A percentile compares a stretch with the other conserved stretches of the same genome.
phyloP scores from a whole-genome alignment of 176 grass and related monocot species.

The Zea luxurians region DNA sequence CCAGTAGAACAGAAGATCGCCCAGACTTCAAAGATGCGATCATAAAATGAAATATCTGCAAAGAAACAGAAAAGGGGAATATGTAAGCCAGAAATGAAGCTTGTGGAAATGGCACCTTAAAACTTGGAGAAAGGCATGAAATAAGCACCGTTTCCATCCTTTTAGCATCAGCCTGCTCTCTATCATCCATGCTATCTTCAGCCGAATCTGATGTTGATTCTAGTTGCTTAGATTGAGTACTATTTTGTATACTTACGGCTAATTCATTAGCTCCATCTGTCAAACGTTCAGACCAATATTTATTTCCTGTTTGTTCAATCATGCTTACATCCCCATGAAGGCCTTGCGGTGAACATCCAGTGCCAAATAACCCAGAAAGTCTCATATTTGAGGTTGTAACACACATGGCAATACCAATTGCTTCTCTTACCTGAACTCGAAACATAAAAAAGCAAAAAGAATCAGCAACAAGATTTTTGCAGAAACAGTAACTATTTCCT shows the following conservation, averaged over 20 bases:
- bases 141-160: constrained; percentile 87
- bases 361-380: constrained; percentile 44
- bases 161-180: constrained; percentile 53
- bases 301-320: constrained; percentile 49
- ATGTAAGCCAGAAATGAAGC: constrained; percentile 31
- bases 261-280: constrained; percentile 71
- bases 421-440: constrained; percentile 82
- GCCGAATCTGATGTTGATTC: constrained; percentile 42
- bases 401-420: constrained; percentile 82
- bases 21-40: constrained; percentile 86
- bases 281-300: constrained; percentile 70
- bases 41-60: constrained; percentile 94
- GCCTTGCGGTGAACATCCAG: constrained; percentile 29
- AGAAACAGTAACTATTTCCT: constrained; percentile 6
- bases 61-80: constrained; percentile 32
- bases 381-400: constrained; percentile 84
- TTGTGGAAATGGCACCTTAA: constrained; percentile 10
- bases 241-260: constrained; percentile 73
- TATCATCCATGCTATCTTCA: constrained; percentile 53
- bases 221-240: constrained; percentile 62
- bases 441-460: neutral
- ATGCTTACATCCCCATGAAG: constrained; percentile 46
- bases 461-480: constrained; percentile 4
- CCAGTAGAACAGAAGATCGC: constrained; percentile 83
- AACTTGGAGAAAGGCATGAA: constrained; percentile 23